Percentiles rank a stretch among this genome's conserved stretches.
Evolutionary conservation across 306 rosid species (phyloP).

Genomic region (Biancaea sappan): DNA sequence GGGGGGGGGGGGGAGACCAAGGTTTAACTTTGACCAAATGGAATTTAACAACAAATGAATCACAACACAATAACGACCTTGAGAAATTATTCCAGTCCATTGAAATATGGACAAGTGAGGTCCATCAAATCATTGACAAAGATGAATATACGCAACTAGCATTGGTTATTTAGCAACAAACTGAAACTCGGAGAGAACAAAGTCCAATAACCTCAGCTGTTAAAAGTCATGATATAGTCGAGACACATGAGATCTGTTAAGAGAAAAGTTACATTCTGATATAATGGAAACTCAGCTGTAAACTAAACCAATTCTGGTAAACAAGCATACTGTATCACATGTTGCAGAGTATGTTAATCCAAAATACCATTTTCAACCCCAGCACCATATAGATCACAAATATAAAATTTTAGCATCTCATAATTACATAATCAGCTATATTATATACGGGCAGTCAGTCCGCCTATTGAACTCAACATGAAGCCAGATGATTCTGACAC

Average conservation of each 20-base stretch:
- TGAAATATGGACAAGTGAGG: not conserved
- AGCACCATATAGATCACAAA: slow-evolving; percentile 20
- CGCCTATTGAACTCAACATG: not conserved
- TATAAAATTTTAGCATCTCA: not conserved
- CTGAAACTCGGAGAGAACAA: not conserved
- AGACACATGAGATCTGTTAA: not conserved
- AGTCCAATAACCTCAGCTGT: no score
- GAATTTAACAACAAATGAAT: not conserved
- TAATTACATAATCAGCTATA: not conserved
- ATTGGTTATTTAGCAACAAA: not conserved
- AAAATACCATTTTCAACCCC: slow-evolving; percentile 16
- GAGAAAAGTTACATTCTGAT: slow-evolving; percentile 2
- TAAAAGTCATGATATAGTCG: no score
- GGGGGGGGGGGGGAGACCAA: not conserved
- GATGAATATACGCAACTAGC: slow-evolving; percentile 12
- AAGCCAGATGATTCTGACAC: not conserved
- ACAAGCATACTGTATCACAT: not conserved
- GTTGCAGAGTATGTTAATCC: slow-evolving; percentile 13
- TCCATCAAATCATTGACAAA: not conserved
- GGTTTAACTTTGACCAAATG: not conserved
- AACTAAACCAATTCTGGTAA: slow-evolving; percentile 13
- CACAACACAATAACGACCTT: not conserved
- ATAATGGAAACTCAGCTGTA: slow-evolving; percentile 1
- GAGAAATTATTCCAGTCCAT: not conserved
- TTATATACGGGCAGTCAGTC: not conserved